Percentiles rank a stretch among this genome's conserved stretches.
Conservation (phyloP, 192 early-diverging fungal genomes). For the Rhizophagus clarus region DNA sequence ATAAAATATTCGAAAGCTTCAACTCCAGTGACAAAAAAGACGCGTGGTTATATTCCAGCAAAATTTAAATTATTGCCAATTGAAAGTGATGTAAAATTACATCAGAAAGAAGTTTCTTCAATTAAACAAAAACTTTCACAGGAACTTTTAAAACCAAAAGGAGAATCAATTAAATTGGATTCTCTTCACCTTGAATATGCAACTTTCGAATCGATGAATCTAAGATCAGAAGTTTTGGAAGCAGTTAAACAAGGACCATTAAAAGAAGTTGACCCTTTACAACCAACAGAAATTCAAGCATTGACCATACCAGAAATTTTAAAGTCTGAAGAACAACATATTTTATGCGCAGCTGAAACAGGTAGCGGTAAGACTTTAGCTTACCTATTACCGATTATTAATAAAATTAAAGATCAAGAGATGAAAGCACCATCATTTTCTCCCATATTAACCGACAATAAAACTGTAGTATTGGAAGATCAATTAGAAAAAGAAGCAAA, state of each 20-base stretch:
- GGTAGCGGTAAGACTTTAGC: slow-evolving; percentile 93
- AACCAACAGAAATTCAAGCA: slow-evolving; percentile 85
- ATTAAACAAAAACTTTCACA: slow-evolving; percentile 27
- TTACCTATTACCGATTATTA: slow-evolving; percentile 79
- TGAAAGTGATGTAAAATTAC: slow-evolving; percentile 50
- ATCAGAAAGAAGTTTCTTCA: background rate
- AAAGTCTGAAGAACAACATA: slow-evolving; percentile 42
- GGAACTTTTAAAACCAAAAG: background rate
- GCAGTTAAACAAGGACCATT: slow-evolving; percentile 43
- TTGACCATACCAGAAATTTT: slow-evolving; percentile 77
- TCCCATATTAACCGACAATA: background rate
- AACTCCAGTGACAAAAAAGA: slow-evolving; percentile 26
- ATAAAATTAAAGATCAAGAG: slow-evolving; percentile 71
- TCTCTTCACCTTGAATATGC: slow-evolving; percentile 15
- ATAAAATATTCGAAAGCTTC: background rate
- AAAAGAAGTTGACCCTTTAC: slow-evolving; percentile 39
- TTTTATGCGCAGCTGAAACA: slow-evolving; percentile 85
- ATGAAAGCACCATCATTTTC: slow-evolving; percentile 37
- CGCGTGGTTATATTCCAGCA: slow-evolving; percentile 63
- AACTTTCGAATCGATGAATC: slow-evolving; percentile 65
- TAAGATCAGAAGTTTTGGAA: slow-evolving; percentile 56
- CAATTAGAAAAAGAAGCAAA: slow-evolving; percentile 29
- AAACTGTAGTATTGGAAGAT: background rate
- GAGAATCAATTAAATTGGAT: background rate
- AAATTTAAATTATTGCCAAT: slow-evolving; percentile 59